These are phyloP conservation scores for Helicosporidium sp. DNA, from an alignment of 139 green algal genomes.

Conservation along the genomic window DNA sequence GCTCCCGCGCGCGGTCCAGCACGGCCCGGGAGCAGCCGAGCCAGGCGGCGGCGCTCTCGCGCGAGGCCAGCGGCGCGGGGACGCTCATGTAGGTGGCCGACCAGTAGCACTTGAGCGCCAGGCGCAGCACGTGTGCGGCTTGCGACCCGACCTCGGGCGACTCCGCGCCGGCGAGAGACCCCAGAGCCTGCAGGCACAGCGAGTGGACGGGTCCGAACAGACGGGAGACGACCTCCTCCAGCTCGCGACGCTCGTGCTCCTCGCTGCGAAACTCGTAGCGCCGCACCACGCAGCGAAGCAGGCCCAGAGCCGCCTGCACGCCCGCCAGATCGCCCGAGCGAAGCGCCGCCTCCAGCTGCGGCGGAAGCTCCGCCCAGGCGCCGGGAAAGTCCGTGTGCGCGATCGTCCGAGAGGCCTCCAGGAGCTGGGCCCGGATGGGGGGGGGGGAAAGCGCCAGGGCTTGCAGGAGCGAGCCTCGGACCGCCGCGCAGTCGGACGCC, in stretches of 20 bases:
- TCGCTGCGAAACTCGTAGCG: neutral
- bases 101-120: conserved; percentile 82
- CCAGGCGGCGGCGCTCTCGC: conserved; percentile 55
- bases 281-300: neutral
- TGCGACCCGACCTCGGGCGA: conserved; percentile 28
- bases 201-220: neutral
- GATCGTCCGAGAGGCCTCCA: conserved; percentile 61
- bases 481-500: conserved; percentile 47
- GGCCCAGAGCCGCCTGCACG: neutral
- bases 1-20: conserved; percentile 41
- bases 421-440: conserved; percentile 53
- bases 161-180: conserved; percentile 1
- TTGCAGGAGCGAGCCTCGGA: conserved; percentile 29
- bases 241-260: neutral
- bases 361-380: conserved; percentile 61
- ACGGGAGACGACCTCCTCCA: neutral
- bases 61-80: conserved; percentile 45
- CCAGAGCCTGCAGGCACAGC: conserved; percentile 14
- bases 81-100: conserved; percentile 73
- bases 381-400: conserved; percentile 70
- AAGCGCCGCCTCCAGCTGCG: conserved; percentile 24
- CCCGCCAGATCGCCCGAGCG: conserved; percentile 5
- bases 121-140: conserved; percentile 54
- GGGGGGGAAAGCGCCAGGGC: conserved; percentile 22
- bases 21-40: conserved; percentile 55